Evolutionary conservation across 2,329 filamentous ascomycete species (phyloP).

Genomic region (Incumbomyces delicatus): DNA sequence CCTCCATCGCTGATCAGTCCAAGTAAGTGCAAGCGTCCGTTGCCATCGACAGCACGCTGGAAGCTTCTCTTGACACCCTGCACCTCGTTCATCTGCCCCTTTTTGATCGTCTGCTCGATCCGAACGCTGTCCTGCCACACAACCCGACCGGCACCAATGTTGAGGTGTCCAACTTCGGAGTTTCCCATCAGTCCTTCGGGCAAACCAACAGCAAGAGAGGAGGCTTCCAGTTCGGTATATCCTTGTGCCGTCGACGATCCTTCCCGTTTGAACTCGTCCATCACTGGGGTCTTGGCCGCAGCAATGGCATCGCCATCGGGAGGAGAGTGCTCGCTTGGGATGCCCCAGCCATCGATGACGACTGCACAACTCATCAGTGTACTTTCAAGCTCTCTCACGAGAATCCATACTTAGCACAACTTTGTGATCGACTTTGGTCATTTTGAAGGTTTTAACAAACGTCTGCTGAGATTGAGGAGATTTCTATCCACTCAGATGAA

Average conservation of each 20-base stretch:
- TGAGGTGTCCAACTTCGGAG: conserved; percentile 95
- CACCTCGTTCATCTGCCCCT: conserved; percentile 65
- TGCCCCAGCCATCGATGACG: conserved; percentile 98
- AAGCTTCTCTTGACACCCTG: conserved; percentile 70
- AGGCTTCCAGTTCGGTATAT: conserved; percentile 88
- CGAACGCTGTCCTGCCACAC: conserved; percentile 98
- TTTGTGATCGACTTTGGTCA: conserved; percentile 61
- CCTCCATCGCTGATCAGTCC: conserved; percentile 92
- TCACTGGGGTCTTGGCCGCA: conserved; percentile 82
- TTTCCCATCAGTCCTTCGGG: conserved; percentile 98
- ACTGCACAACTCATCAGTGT: conserved; percentile 44
- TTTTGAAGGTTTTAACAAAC: conserved; percentile 29
- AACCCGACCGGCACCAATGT: conserved; percentile 93
- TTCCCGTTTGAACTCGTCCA: conserved; percentile 68
- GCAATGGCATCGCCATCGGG: conserved; percentile 92
- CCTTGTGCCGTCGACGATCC: conserved; percentile 67
- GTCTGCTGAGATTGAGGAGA: too few relatives aligned
- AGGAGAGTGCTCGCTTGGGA: conserved; percentile 68
- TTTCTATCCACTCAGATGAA: too few relatives aligned
- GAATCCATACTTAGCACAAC: conserved; percentile 52
- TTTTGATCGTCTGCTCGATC: conserved; percentile 88
- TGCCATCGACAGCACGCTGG: conserved; percentile 70
- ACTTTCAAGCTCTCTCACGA: conserved; percentile 24
- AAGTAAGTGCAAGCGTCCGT: conserved; percentile 82
- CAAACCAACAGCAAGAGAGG: conserved; percentile 87